Evolutionary conservation across 2,329 filamentous ascomycete genomes (phyloP).

Genomic region (Lojkania enalia): DNA sequence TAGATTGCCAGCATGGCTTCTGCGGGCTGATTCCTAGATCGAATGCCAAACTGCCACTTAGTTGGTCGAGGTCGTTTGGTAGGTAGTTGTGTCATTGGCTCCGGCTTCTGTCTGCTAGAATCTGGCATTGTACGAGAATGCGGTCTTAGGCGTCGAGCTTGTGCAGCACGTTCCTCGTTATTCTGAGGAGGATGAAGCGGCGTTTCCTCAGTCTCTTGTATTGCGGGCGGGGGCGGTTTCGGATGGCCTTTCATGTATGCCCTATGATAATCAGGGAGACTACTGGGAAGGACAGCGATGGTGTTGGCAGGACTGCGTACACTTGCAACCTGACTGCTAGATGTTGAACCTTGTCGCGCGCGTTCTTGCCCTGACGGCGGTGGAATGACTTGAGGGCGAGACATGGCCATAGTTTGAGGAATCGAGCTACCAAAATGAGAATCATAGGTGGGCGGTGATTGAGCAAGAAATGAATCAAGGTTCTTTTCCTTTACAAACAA

Average conservation of each 20-base stretch:
- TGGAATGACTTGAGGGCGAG: conserved; percentile 38
- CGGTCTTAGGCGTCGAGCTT: conserved; percentile 78
- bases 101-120: conserved; percentile 56
- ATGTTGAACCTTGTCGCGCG: conserved; percentile 50
- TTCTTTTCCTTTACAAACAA: conserved; percentile 57
- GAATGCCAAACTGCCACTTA: conserved; percentile 97
- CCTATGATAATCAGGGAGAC: conserved; percentile 85
- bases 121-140: conserved; percentile 74
- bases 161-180: conserved; percentile 74
- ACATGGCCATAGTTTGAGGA: conserved; percentile 39
- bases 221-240: conserved; percentile 29
- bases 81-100: conserved; percentile 59
- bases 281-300: conserved; percentile 88
- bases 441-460: conserved; percentile 60
- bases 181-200: conserved; percentile 48
- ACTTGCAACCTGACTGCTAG: conserved; percentile 43
- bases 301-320: conserved; percentile 65
- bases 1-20: conserved; percentile 96
- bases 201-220: conserved; percentile 34
- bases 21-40: conserved; percentile 89
- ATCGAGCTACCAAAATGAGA: conserved; percentile 34
- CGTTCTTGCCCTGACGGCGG: conserved; percentile 43
- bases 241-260: conserved; percentile 78
- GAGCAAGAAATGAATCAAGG: conserved; percentile 58
- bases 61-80: conserved; percentile 75